Base-by-base conservation (phyloP, 345 rosid genomes). In the Dipteronia dyeriana region DNA sequence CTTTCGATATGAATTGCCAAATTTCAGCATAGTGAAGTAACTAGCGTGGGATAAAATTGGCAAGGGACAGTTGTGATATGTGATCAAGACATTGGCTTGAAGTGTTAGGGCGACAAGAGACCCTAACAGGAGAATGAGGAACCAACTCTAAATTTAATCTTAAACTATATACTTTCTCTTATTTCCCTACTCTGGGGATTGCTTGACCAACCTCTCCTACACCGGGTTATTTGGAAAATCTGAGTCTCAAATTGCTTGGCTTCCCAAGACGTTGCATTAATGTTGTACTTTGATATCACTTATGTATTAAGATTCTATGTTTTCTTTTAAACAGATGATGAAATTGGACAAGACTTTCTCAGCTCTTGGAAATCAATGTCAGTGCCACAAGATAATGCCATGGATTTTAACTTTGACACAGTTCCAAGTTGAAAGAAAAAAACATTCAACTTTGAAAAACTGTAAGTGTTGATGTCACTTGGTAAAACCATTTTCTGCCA, bases 311-410 rank as follows among this genome's bases (percentile, higher is more conserved):
- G 66, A 75, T 74, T 64, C 41, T 70, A 63, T 20, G 23, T 69
- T 73, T 71, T 45, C 49, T 56, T 79, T 79, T 39, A 61, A 74
- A 85, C 90, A 91, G 99, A 89, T 76, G 90, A 86, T 19, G 93
- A 87, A 54, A 82, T 89, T 84, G 98, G 95, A 80, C 88, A 87
- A 67, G 97, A 91, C 51, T 90, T 89, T 76, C 85, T 89, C 38
- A 76, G 84, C 82, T 89, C 95, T 72, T 96, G 98, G 97, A 88
- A 89, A 76, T 82, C 84, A 69, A 88, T 85, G 85, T 81, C 97
- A 14, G 79, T 80, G 69, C 74, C 85, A 59, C 88, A 82, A 64
- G 90, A 90, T 82, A 93, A 91, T 43, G 77, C 85, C 38, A 82
- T 92, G 88, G 93, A 96, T 84, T 92, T 94, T 79, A 81, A 71